Base-by-base conservation (phyloP, 768 basidiomycete genomes). In the Lentinula lateritia region DNA sequence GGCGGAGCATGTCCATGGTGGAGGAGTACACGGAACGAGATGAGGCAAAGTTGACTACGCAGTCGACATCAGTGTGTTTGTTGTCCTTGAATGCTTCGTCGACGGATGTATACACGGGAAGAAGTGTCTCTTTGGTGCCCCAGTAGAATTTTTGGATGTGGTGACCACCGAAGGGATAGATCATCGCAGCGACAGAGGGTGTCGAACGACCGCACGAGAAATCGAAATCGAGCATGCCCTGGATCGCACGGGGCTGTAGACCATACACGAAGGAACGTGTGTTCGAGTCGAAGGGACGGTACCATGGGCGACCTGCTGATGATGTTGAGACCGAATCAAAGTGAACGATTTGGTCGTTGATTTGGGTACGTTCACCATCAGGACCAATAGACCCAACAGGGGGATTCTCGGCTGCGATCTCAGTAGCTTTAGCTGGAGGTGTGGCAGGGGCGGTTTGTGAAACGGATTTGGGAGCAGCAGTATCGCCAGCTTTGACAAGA, bases 111-210 rank as follows among this genome's bases (percentile, higher is more conserved):
- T 97, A 99, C 46, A 99, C 96, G 55, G 97, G 97, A 42, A 99
- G 87, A 52, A 99, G 89, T 3, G 96, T 96, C 82, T 98, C 97
- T 80, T 93, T 94, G 43, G 97, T 98, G 60, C 97, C 97, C 97
- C 97, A 98, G 84, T 99, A 98, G 86, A 99, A 98, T 81, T 99
- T 99, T 80, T 99, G 97, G 76, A 98, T 97, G 79, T 98, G 97
- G 79, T 98, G 96, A 18, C 96, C 96, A 71, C 96, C 97, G 76
- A 99, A 99, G 72, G 96, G 97, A 76, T 99, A 99, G 73, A 99
- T 97, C 96, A 98, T 99, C 42, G 97, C 97, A 34, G 97, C 95
- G 66, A 98, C 97, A 50, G 88, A 91, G 41, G 97, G 95, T 18
- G 89, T 83, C 50, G 84, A 75, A 64, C 97, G 92, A 16, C 95